Conservation (phyloP, 176 grass and related monocot species). For the Typha latifolia region DNA sequence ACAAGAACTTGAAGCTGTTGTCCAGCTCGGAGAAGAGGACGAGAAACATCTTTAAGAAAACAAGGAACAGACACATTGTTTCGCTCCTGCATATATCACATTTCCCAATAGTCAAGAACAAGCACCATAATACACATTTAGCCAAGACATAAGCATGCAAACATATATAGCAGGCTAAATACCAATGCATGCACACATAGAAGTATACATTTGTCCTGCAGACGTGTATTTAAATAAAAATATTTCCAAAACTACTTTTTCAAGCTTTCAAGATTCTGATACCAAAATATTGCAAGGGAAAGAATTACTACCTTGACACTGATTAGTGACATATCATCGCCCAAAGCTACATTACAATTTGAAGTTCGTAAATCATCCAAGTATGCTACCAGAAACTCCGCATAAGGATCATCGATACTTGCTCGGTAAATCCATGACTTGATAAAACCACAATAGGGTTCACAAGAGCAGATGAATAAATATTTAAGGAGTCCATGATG, state of each 20-base stretch:
- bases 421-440: constrained; percentile 93
- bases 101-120: background rate
- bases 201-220: background rate
- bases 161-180: background rate
- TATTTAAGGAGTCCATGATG: constrained; percentile 77
- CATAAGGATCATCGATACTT: constrained; percentile 68
- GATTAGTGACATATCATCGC: constrained; percentile 28
- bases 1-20: constrained; percentile 94
- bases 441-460: constrained; percentile 85
- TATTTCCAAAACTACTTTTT: background rate
- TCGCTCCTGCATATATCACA: constrained; percentile 46
- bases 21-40: constrained; percentile 65
- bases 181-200: background rate
- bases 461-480: constrained; percentile 72
- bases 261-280: constrained; percentile 3
- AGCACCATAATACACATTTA: background rate
- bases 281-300: constrained; percentile 19
- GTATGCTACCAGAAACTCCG: constrained; percentile 61
- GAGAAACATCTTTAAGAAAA: constrained; percentile 70
- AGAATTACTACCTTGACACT: constrained; percentile 54
- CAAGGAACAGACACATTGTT: constrained; percentile 66
- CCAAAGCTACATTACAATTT: constrained; percentile 19
- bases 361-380: constrained; percentile 27
- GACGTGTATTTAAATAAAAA: background rate
- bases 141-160: background rate